Percentiles rank a stretch among this genome's conserved stretches.
Conservation (phyloP, 805 yeast species). For the Wickerhamomyces strasburgensis region DNA sequence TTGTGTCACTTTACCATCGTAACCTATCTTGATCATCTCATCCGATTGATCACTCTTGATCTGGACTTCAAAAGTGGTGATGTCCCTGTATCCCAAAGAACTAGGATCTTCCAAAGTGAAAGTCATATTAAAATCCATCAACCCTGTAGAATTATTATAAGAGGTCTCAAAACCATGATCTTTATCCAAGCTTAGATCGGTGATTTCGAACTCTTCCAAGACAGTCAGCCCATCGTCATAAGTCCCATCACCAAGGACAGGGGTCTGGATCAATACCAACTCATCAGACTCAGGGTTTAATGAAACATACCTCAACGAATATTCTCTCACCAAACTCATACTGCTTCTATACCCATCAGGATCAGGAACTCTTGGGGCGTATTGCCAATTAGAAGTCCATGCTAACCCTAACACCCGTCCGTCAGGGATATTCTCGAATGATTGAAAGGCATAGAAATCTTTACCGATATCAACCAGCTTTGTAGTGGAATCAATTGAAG, state of each 20-base stretch:
- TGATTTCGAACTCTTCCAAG: neutral
- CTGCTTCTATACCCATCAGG: conserved; percentile 30
- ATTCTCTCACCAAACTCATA: conserved; percentile 31
- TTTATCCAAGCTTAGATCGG: neutral
- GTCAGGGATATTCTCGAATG: conserved; percentile 23
- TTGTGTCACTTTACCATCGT: conserved; percentile 21
- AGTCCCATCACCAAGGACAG: too few relatives aligned
- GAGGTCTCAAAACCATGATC: too few relatives aligned
- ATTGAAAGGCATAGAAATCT: conserved; percentile 37
- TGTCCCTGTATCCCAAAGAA: conserved; percentile 4
- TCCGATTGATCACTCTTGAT: conserved; percentile 18
- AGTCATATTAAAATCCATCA: conserved; percentile 23
- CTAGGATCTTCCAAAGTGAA: conserved; percentile 18
- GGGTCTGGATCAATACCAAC: conserved; percentile 23
- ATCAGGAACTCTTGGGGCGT: conserved; percentile 32
- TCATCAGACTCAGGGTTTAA: conserved; percentile 24
- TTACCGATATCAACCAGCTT: conserved; percentile 32
- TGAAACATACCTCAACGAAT: conserved; percentile 23
- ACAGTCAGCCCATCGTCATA: conserved; percentile 3
- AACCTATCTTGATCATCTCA: conserved; percentile 24
- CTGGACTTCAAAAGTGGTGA: conserved; percentile 15
- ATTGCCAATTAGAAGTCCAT: conserved; percentile 43
- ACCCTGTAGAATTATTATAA: too few relatives aligned
- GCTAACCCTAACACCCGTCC: conserved; percentile 32
- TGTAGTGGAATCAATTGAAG: conserved; percentile 26